A percentile compares a stretch with the other conserved stretches of the same genome.
phyloP scores from a whole-genome alignment of 139 green algal genomes.

The Chlamydomonas sp. region DNA sequence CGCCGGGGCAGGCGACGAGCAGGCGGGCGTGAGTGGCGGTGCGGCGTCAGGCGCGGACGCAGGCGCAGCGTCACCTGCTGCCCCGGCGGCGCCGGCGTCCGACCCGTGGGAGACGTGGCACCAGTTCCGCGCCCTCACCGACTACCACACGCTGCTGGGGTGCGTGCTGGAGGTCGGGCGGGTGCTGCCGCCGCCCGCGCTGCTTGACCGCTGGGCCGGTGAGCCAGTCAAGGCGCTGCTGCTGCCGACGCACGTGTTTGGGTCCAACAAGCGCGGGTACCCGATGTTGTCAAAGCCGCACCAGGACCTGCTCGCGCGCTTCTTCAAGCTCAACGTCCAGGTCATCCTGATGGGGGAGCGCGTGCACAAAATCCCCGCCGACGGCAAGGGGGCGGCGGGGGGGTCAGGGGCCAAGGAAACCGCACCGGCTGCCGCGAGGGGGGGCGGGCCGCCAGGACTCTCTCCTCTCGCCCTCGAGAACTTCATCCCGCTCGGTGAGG shows the following conservation, averaged over 20 bases:
- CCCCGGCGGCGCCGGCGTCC: background rate
- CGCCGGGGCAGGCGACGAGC: background rate
- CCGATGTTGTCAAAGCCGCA: conserved; percentile 72
- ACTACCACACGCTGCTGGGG: conserved; percentile 64
- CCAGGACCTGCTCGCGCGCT: conserved; percentile 62
- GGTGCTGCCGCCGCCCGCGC: conserved; percentile 17
- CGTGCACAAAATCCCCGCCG: background rate
- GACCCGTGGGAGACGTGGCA: conserved; percentile 65
- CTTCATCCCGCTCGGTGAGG: conserved; percentile 1
- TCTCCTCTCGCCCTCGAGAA: conserved; percentile 5
- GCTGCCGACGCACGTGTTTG: conserved; percentile 68
- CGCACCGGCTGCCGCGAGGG: background rate
- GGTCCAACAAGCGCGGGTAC: conserved; percentile 79
- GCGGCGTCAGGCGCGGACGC: too few relatives aligned
- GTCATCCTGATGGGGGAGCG: conserved; percentile 7
- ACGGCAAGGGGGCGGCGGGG: background rate
- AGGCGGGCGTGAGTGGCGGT: background rate
- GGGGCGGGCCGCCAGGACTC: background rate
- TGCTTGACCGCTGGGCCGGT: conserved; percentile 64
- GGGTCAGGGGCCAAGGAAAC: background rate
- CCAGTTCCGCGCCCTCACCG: conserved; percentile 57
- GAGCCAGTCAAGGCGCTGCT: conserved; percentile 84
- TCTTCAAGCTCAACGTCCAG: conserved; percentile 68
- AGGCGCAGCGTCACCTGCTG: too few relatives aligned
- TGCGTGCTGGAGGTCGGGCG: conserved; percentile 50